phyloP scores from a whole-genome alignment of 306 rosid genomes.

The Gastrolobium bilobum region DNA sequence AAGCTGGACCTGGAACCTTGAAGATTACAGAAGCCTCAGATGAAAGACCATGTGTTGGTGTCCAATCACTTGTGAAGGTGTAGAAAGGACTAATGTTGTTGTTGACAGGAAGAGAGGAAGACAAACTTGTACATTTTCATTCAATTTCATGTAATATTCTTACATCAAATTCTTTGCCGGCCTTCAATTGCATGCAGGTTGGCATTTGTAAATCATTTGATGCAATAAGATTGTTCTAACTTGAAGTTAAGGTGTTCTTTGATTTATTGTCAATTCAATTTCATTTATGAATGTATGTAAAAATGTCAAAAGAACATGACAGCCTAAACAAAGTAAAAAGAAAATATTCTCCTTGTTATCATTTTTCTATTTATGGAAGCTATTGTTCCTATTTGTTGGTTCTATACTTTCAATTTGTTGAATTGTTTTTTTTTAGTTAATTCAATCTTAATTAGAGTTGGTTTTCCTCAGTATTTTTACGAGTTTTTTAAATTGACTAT shows the following conservation, averaged over 20 bases:
- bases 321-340: conserved; percentile 13
- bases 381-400: neutral
- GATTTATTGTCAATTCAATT: conserved; percentile 53
- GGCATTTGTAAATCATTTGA: conserved; percentile 85
- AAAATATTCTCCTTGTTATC: conserved; percentile 22
- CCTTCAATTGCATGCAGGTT: conserved; percentile 53
- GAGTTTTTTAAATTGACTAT: no score
- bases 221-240: conserved; percentile 81
- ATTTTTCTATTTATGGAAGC: conserved; percentile 29
- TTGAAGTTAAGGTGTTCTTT: conserved; percentile 49
- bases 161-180: conserved; percentile 76
- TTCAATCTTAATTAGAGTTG: no score
- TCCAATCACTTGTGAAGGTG: conserved; percentile 59
- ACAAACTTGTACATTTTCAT: conserved; percentile 80
- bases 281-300: conserved; percentile 50
- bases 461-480: no score
- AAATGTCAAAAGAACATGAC: conserved; percentile 47
- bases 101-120: conserved; percentile 65
- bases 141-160: conserved; percentile 76
- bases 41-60: conserved; percentile 53
- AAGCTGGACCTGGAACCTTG: conserved; percentile 54
- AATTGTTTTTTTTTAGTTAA: neutral
- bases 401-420: neutral
- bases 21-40: conserved; percentile 64
- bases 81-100: conserved; percentile 58